Evolutionary conservation across 305 asterid genomes (phyloP), one percentile per base, ranked within the genome.

Genomic region (Stenogyne calaminthoides): DNA sequence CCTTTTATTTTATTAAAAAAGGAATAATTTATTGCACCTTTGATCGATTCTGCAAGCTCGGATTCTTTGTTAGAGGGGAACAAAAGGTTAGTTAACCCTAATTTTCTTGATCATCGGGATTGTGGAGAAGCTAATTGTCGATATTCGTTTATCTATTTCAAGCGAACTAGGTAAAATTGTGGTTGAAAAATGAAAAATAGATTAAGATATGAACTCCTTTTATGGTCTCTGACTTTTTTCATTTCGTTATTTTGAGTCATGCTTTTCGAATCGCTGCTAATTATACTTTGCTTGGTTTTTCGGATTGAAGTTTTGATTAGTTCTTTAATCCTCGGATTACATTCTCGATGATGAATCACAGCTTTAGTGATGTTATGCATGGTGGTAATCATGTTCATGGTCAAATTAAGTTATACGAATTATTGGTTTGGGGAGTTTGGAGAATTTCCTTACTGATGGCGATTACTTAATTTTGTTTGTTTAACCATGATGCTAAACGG

Each of bases 81-180:
- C 9, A 16, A 54, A 62, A 76, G 80, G 84, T 80, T 39, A 46
- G 71, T 4, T 34, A 62, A 39, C 69, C 65, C 76, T 52, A 39
- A 72, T 25, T 20, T 22, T 36, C 18, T 64, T 57, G 47, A 58
- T 39, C 29, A 14, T 67, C 42, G 15, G 54, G 64, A 40, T 70
- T 70, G 49, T 58, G 9, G 11, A 40, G 63, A 36, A 40, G 22
- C 40, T 64, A 55, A 65, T 46, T n/a, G 2, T 57, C 42, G 49
- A 66, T 55, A 11, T 44, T 46, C 3, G 39, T 73, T 20, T 36
- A 5, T 73, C 29, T 27, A 7, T 40, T 73, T 34, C 34, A 15
- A 22, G 40, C 36, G 29, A 32, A 54, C 37, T 37, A 19, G 66
- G 56, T 22, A 32, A 46, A 55, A 39, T 25, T n/a, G 34, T 39